Evolutionary conservation across 2,329 filamentous ascomycete genomes (phyloP).

Genomic region (Penicillium sp.): DNA sequence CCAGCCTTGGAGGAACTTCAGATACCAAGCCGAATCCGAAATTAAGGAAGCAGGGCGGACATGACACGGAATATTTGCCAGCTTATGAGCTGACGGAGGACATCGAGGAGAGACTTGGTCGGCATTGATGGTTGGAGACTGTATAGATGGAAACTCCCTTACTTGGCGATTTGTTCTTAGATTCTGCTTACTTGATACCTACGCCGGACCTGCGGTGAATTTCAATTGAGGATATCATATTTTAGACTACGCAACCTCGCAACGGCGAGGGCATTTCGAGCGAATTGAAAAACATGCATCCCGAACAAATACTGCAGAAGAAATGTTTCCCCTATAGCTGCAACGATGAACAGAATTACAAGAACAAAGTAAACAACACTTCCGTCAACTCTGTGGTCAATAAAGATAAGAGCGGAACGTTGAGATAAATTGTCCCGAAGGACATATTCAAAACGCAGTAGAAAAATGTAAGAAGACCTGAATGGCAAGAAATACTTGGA

Average conservation of each 20-base stretch:
- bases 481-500: slow-evolving; percentile 14
- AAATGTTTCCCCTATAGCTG: slow-evolving; percentile 8
- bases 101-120: slow-evolving; percentile 73
- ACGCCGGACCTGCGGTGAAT: neutral
- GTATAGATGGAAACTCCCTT: slow-evolving; percentile 11
- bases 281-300: slow-evolving; percentile 20
- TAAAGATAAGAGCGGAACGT: slow-evolving; percentile 10
- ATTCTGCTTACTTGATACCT: slow-evolving; percentile 5
- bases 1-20: slow-evolving; percentile 82
- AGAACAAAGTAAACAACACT: slow-evolving; percentile 9
- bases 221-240: slow-evolving; percentile 11
- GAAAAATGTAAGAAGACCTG: slow-evolving; percentile 5
- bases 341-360: slow-evolving; percentile 2
- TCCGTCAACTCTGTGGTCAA: neutral
- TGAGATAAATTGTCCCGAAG: neutral
- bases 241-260: slow-evolving; percentile 8
- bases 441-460: slow-evolving; percentile 1
- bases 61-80: slow-evolving; percentile 24
- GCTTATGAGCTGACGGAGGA: slow-evolving; percentile 52
- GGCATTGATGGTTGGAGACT: slow-evolving; percentile 49
- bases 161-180: slow-evolving; percentile 9
- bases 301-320: slow-evolving; percentile 25
- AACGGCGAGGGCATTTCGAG: slow-evolving; percentile 3
- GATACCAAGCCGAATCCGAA: slow-evolving; percentile 89
- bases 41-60: slow-evolving; percentile 44